A percentile compares a stretch with the other conserved stretches of the same genome.
Conservation (phyloP, 129 eudicot genomes). For the Saposhnikovia divaricata region DNA sequence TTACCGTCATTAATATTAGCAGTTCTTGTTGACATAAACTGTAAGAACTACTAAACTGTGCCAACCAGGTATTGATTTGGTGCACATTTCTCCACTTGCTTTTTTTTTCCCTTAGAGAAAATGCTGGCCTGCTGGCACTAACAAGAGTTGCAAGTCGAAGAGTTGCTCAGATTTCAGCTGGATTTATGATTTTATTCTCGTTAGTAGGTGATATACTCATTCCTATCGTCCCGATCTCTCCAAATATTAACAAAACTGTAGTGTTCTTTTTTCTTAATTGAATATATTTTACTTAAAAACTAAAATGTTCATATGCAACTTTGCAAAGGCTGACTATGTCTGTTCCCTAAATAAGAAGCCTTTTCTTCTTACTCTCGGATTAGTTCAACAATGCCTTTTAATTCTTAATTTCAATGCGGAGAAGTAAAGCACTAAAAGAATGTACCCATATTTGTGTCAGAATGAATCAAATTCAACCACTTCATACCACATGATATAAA, state of each 20-base stretch:
- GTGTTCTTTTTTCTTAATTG: background rate
- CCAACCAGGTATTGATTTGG: background rate
- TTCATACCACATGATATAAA: background rate
- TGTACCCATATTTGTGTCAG: background rate
- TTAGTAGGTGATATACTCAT: conserved; percentile 35
- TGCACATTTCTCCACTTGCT: background rate
- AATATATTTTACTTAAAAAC: background rate
- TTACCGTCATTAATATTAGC: background rate
- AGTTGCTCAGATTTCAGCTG: conserved; percentile 56
- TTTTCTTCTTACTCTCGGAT: background rate
- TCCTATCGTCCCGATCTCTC: background rate
- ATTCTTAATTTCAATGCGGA: background rate
- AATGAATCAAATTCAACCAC: background rate
- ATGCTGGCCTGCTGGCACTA: conserved; percentile 60
- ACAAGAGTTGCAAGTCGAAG: conserved; percentile 69
- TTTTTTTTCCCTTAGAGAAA: conserved; percentile 40
- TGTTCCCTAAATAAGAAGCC: background rate
- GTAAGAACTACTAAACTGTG: background rate
- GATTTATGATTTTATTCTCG: conserved; percentile 69
- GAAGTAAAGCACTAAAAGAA: background rate
- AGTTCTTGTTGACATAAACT: background rate
- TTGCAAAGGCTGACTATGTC: background rate
- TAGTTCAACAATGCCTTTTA: background rate
- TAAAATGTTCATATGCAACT: no score
- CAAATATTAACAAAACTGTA: background rate